A percentile compares a stretch with the other conserved stretches of the same genome.
Evolutionary conservation across 345 rosid species (phyloP).

Genomic region (Physaria fendleri): DNA sequence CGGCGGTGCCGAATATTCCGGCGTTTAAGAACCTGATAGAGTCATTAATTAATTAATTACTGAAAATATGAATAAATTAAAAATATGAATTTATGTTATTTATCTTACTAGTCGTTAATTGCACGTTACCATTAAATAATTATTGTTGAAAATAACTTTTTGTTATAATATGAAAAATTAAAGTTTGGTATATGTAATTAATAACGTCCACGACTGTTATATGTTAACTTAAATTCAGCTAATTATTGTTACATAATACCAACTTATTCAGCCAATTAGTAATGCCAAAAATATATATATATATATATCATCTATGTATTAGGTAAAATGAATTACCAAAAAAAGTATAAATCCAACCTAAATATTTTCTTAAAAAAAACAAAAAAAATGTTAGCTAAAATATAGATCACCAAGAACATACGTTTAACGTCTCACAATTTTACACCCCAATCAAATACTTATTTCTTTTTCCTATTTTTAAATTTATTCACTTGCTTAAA

Average conservation of each 20-base stretch:
- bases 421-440: constrained; percentile 2
- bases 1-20: constrained; percentile 49
- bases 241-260: constrained; percentile 5
- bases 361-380: background rate
- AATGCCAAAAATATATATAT: background rate
- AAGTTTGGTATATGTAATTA: background rate
- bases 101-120: background rate
- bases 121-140: background rate
- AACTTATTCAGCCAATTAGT: background rate
- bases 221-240: constrained; percentile 9
- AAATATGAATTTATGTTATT: too few species aligned
- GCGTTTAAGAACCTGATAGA: constrained; percentile 57
- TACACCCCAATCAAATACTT: background rate
- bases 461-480: background rate
- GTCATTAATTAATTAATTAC: too few species aligned
- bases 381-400: background rate
- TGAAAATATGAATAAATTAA: too few species aligned
- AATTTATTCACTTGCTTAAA: background rate
- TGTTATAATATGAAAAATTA: background rate
- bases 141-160: background rate
- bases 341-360: background rate
- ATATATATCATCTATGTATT: background rate
- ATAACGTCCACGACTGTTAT: background rate
- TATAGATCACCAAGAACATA: constrained; percentile 10
- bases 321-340: background rate